phyloP scores from a whole-genome alignment of 805 yeast species.

The Candida tibetensis region DNA sequence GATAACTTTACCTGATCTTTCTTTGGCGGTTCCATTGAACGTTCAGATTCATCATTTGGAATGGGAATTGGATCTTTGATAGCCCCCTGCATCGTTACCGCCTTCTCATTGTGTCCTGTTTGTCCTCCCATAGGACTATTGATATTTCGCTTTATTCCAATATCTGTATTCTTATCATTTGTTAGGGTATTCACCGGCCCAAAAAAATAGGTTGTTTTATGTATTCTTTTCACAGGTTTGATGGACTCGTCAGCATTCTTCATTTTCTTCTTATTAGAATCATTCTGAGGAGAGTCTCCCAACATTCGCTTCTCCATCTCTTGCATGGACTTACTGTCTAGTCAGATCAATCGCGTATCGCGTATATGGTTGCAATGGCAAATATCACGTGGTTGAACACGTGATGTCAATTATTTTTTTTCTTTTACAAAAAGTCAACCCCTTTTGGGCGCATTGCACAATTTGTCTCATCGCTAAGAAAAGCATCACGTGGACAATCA shows the following conservation, averaged over 20 bases:
- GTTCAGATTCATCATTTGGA: not conserved
- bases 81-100: not conserved
- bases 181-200: slow-evolving; percentile 31
- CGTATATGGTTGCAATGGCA: slow-evolving; percentile 1
- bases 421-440: not conserved
- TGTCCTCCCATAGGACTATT: not conserved
- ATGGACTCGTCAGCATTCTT: slow-evolving; percentile 6
- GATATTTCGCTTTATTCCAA: not conserved
- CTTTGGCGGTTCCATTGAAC: not conserved
- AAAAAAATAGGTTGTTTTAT: slow-evolving; percentile 33
- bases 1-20: not conserved
- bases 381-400: too few relatives aligned
- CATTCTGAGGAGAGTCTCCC: slow-evolving; percentile 1
- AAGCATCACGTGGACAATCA: too few relatives aligned
- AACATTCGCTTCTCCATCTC: slow-evolving; percentile 9
- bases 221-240: slow-evolving; percentile 11
- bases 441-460: too few relatives aligned
- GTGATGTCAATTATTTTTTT: slow-evolving; percentile 1
- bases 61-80: not conserved
- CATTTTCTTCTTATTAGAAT: slow-evolving; percentile 9
- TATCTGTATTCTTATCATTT: not conserved
- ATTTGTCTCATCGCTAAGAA: too few relatives aligned
- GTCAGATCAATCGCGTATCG: not conserved
- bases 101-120: too few relatives aligned
- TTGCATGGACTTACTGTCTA: not conserved